phyloP scores from a whole-genome alignment of 139 green algal species.

The Picochlorum sp. region DNA sequence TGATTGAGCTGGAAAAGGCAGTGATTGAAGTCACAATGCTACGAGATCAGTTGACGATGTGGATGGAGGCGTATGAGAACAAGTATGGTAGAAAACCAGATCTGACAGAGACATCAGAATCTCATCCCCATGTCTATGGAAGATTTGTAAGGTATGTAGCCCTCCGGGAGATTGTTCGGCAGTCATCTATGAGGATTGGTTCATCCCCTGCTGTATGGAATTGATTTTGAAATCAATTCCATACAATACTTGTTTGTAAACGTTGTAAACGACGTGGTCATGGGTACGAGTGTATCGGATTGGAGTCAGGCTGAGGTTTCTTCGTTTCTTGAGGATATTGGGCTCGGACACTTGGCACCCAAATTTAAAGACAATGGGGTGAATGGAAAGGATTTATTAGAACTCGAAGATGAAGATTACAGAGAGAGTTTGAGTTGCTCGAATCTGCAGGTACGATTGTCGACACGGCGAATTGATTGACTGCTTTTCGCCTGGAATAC shows the following conservation, averaged over 20 bases:
- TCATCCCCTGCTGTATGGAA: conserved; percentile 4
- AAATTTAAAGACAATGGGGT: conserved; percentile 10
- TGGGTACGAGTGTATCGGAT: not conserved
- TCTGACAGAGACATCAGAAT: conserved; percentile 7
- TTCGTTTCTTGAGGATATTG: not conserved
- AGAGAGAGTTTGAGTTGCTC: conserved; percentile 10
- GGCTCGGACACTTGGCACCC: not conserved
- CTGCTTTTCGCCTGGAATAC: no score
- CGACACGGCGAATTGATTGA: not conserved
- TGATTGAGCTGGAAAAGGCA: conserved; percentile 13
- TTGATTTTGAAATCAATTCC: not conserved
- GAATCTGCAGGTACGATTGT: conserved; percentile 7
- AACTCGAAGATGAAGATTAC: conserved; percentile 6
- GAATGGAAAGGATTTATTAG: conserved; percentile 2
- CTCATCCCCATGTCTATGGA: conserved; percentile 12
- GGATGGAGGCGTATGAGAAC: conserved; percentile 16
- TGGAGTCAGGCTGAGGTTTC: conserved; percentile 3
- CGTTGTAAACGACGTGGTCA: not conserved
- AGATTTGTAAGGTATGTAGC: conserved; percentile 19
- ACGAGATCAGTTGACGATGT: conserved; percentile 10
- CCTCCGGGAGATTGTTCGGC: conserved; percentile 12
- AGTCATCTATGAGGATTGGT: conserved; percentile 2
- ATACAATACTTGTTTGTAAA: not conserved
- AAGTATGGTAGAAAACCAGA: conserved; percentile 9
- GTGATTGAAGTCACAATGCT: conserved; percentile 14